phyloP scores from a whole-genome alignment of 164 flowering plant species.

The Vitis amurensis region DNA sequence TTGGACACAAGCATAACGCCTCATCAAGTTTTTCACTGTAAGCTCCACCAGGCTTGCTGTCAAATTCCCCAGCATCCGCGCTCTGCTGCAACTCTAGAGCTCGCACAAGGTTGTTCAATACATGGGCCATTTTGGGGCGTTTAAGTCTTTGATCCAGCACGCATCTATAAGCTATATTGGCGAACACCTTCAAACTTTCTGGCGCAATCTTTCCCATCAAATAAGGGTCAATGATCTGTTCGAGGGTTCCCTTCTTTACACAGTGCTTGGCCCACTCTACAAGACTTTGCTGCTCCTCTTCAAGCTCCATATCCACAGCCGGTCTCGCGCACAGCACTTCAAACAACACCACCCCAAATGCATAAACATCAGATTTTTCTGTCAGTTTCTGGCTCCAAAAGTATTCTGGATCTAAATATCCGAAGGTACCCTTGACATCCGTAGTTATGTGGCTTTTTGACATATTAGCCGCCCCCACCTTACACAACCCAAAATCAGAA shows the following conservation, averaged over 20 bases:
- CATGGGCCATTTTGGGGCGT: not conserved
- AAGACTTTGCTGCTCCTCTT: not conserved
- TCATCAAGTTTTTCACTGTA: too few relatives aligned
- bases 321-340: not conserved
- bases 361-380: not conserved
- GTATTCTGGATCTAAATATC: not conserved
- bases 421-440: not conserved
- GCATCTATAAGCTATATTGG: not conserved
- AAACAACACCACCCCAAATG: not conserved
- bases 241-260: not conserved
- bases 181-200: not conserved
- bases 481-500: constrained; percentile 14
- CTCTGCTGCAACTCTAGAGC: not conserved
- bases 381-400: not conserved
- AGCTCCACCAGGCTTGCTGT: too few relatives aligned
- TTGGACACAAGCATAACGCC: too few relatives aligned
- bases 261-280: not conserved
- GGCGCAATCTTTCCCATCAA: not conserved
- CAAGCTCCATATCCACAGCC: not conserved
- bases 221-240: not conserved
- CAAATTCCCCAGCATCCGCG: not conserved
- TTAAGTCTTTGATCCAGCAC: not conserved
- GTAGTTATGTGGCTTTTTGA: not conserved
- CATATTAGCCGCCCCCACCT: not conserved
- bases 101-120: not conserved